Evolutionary conservation across 768 basidiomycete species (phyloP), one percentile per base, ranked within the genome.

Genomic region (Suillus subaureus): DNA sequence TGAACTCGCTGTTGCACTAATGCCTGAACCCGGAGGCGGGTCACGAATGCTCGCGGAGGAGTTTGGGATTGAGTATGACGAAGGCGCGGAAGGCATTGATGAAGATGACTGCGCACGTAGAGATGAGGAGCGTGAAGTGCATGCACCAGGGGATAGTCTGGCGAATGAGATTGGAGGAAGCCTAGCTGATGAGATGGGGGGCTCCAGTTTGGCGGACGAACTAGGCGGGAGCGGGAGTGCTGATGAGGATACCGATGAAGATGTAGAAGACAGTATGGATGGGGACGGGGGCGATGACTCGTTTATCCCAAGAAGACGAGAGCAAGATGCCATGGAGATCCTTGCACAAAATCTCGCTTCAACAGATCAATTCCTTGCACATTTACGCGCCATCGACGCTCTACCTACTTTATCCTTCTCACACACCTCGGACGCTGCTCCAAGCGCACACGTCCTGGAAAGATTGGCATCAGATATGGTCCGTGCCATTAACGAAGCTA

Each of bases 41-140:
- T 93, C 92, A 28, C 90, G 87, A 74, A 76, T 93, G 39, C 82
- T 95, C 6, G 91, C 91, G 15, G 93, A 94, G 77, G 94, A 95
- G 76, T 92, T 95, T 68, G 93, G 93, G 12, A 89, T 95, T 67
- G 93, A 94, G 72, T 94, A 91, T 69, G 93, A 94, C 67, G 92
- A 93, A 73, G 92, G 91, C 54, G 91, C 90, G 35, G 91, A 93
- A 77, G 91, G 90, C 45, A 91, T 90, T 64, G 93, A 91, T 72
- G 86, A 85, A 40, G 67, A 72, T 4, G 67, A 68, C 18, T 52
- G 74, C 23, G 68, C 76, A 8, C 76, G 79, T 26, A 74, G 78
- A 43, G 68, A 70, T 37, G 72, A 78, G 15, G 79, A 77, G 51
- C 65, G 69, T 37, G 72, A 75, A 58, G 70, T 71, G 12, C 64